Conservation (phyloP, 768 basidiomycete genomes). For the Tricholoma terreum region DNA sequence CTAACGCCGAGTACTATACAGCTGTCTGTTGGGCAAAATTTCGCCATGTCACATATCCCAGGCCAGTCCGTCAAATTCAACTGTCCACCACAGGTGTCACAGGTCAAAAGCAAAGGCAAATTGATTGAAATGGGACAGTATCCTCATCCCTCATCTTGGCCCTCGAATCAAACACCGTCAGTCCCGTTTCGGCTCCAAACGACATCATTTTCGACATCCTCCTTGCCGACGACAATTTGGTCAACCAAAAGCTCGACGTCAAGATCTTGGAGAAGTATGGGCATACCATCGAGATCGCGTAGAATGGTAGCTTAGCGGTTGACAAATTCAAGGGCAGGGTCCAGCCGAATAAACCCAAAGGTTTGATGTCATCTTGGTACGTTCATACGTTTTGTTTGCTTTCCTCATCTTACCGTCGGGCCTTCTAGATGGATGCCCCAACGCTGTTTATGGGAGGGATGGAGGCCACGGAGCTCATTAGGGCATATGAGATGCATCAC, state of each 20-base stretch:
- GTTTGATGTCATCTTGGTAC: conserved; percentile 88
- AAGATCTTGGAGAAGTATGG: conserved; percentile 97
- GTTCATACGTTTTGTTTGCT: conserved; percentile 27
- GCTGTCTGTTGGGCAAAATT: too few relatives aligned
- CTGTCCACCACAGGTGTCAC: too few relatives aligned
- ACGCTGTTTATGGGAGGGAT: conserved; percentile 99
- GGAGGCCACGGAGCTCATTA: conserved; percentile 93
- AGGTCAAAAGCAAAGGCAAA: too few relatives aligned
- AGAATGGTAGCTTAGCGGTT: conserved; percentile 92
- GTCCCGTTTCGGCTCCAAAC: conserved; percentile 80
- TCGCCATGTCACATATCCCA: too few relatives aligned
- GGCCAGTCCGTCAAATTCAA: too few relatives aligned
- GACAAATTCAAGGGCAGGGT: conserved; percentile 86
- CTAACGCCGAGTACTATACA: too few relatives aligned
- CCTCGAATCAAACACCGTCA: conserved; percentile 91
- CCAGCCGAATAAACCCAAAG: conserved; percentile 63
- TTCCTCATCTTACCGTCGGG: background rate
- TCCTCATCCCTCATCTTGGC: conserved; percentile 92
- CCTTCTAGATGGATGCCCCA: conserved; percentile 92
- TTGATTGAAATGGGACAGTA: too few relatives aligned
- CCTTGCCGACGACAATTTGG: conserved; percentile 94
- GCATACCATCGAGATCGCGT: conserved; percentile 95
- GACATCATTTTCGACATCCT: conserved; percentile 90
- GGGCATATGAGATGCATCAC: conserved; percentile 45
- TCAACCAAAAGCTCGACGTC: conserved; percentile 94